These are phyloP conservation scores for Boletales sp. DNA, from an alignment of 768 basidiomycete species.

Conservation along the genomic window DNA sequence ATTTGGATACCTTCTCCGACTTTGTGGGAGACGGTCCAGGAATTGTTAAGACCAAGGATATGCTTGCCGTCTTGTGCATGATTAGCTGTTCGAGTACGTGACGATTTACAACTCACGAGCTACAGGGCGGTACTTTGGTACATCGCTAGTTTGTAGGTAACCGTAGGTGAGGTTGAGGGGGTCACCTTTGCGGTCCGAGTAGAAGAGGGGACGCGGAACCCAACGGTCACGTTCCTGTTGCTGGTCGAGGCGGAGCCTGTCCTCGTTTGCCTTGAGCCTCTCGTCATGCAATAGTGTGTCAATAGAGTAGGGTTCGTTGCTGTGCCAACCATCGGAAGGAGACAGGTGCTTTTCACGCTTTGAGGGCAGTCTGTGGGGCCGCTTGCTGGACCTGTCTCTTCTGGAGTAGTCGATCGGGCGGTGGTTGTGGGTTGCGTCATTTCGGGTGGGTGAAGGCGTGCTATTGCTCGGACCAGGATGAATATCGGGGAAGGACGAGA, in stretches of 20 bases:
- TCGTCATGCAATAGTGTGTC: constrained; percentile 27
- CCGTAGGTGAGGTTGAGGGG: constrained; percentile 63
- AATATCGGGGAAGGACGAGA: constrained; percentile 67
- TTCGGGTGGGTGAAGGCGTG: constrained; percentile 12
- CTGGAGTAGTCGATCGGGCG: constrained; percentile 11
- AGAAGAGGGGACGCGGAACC: constrained; percentile 41
- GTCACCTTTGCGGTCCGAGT: constrained; percentile 67
- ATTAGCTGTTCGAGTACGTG: constrained; percentile 43
- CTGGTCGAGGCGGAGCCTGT: constrained; percentile 24
- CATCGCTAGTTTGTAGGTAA: constrained; percentile 54
- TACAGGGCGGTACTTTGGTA: constrained; percentile 63
- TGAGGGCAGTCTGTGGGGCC: constrained; percentile 22
- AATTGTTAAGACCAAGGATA: constrained; percentile 58
- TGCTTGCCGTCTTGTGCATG: constrained; percentile 42
- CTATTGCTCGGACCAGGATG: constrained; percentile 40
- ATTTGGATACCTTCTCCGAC: constrained; percentile 65
- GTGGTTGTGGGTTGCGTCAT: constrained; percentile 12
- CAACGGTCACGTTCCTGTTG: constrained; percentile 21
- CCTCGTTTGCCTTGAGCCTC: constrained; percentile 32
- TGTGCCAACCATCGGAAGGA: constrained; percentile 24
- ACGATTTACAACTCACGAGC: constrained; percentile 43
- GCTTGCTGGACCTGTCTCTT: constrained; percentile 21
- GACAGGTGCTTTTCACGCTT: constrained; percentile 28
- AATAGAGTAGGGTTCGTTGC: constrained; percentile 10
- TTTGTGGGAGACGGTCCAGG: constrained; percentile 46